Base-by-base conservation (phyloP, 2,329 filamentous ascomycete genomes). In the Tolypocladium endophyticum region DNA sequence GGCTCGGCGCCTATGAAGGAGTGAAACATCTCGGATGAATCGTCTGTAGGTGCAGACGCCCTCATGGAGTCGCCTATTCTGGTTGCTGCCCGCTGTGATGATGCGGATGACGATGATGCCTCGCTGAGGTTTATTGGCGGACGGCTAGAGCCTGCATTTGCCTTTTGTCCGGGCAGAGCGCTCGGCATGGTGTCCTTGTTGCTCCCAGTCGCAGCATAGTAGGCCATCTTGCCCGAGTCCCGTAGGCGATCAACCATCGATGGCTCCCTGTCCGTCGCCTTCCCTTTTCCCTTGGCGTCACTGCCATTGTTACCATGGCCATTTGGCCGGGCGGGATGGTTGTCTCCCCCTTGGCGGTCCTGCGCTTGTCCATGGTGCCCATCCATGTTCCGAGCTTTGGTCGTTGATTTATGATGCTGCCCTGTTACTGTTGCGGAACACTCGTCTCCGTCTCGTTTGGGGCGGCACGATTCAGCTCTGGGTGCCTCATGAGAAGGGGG, bases 191-290 rank as follows among this genome's bases (percentile, higher is more conserved):
- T 61, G 58, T 61, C 38, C 25, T 1, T 30, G 25, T 41, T 45
- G 16, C 61, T 61, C 18, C 62, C 61, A 9, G 57, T 60, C 39
- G 70, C 54, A 36, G 70, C 64, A 55, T 68, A 66, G 56, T 69
- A 56, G n/a, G 64, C 67, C 43, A 70, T 58, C 50, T 61, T 65
- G 23, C 67, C 64, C 23, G 70, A 72, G 60, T 68, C 65, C 55
- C 67, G 66, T 20, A 72, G 61, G 11, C 70, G 67, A 35, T 64
- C 64, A 38, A 61, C 45, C 12, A 71, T 45, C 25, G 65, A 28
- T 4, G 55, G 64, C 12, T 38, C 50, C 7, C 58, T 50, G 36
- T 62, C 58, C 39, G 57, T 55, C 56, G 30, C 53, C 56, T 57
- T 58, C 52, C 56, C 64, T 35, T 58, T 59, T 30, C 39, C 60